Evolutionary conservation across 257 asterid species (phyloP).

Genomic region (Osmanthus fragrans): DNA sequence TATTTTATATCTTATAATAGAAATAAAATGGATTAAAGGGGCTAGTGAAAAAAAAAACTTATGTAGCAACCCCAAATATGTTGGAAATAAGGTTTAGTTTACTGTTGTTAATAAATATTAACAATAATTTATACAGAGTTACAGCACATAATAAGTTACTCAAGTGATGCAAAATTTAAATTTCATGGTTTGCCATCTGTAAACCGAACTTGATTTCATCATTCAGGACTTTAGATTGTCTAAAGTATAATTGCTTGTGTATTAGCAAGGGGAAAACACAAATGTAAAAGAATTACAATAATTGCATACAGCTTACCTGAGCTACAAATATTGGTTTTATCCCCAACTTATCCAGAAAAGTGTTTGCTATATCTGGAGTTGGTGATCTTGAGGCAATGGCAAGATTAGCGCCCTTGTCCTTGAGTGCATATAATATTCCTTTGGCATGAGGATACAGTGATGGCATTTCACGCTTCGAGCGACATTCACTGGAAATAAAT

Average conservation of each 20-base stretch:
- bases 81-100: neutral
- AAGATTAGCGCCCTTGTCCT: conserved; percentile 54
- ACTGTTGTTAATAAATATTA: neutral
- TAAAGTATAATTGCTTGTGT: neutral
- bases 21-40: neutral
- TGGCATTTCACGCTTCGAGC: conserved; percentile 56
- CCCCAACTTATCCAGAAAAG: conserved; percentile 73
- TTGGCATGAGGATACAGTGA: conserved; percentile 56
- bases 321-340: conserved; percentile 79
- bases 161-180: neutral
- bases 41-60: neutral
- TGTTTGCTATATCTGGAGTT: conserved; percentile 75
- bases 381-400: conserved; percentile 75
- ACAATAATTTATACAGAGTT: neutral
- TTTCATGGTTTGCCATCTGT: neutral
- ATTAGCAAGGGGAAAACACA: neutral
- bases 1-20: neutral
- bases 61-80: neutral
- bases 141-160: neutral
- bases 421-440: conserved; percentile 55
- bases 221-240: neutral
- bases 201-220: conserved; percentile 2
- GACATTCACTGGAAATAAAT: conserved; percentile 62
- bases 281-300: neutral
- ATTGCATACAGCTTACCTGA: conserved; percentile 46